Base-by-base conservation (phyloP, 2,329 filamentous ascomycete species). In the Arthrobotrys sinensis region DNA sequence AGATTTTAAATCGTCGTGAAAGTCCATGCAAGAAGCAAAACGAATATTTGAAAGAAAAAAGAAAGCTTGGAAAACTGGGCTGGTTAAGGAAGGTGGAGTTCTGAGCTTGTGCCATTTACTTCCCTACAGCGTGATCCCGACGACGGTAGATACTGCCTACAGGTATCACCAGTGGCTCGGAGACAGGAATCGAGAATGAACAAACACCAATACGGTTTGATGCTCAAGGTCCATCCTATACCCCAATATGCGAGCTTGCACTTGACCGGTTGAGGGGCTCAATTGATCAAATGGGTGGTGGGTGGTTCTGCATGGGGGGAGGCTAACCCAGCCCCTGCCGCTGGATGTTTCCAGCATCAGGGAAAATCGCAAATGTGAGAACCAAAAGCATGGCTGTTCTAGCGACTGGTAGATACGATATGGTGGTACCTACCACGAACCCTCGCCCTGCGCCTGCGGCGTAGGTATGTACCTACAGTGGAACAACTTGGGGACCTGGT, bases 361-460 rank as follows among this genome's bases (percentile, higher is more conserved):
- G 36, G 12, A 60, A 60, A 28, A 40, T 60, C 55, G 55, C 36
- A 60, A 60, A 43, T 60, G 55, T 43, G 55, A 60, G 34, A 60
- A 60, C 16, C 3, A 43, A 34, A 60, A 60, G 55, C 55, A 60
- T 43, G 55, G 36, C 36, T 57, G 32, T 36, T 57, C 52, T 60
- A 60, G 55, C 55, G 55, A 60, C 55, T 43, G 55, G 21, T 43
- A 60, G 55, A 60, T 60, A 60, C 55, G 55, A 60, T 60, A 43
- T 14, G 36, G 21, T 36, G 24, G 62, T 65, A 65, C 62, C 60
- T 64, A n/a, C 62, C 45, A 65, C 14, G 21, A 34, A 48, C 43
- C 46, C 32, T 36, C 32, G 62, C 46, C 43, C 32, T 50, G n/a
- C 53, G 53, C 14, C 24, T 34, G 46, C 64, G 64, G 64, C 64